These are phyloP conservation scores for Plasmodium relictum DNA, from an alignment of 169 alveolate genomes.

Conservation along the genomic window DNA sequence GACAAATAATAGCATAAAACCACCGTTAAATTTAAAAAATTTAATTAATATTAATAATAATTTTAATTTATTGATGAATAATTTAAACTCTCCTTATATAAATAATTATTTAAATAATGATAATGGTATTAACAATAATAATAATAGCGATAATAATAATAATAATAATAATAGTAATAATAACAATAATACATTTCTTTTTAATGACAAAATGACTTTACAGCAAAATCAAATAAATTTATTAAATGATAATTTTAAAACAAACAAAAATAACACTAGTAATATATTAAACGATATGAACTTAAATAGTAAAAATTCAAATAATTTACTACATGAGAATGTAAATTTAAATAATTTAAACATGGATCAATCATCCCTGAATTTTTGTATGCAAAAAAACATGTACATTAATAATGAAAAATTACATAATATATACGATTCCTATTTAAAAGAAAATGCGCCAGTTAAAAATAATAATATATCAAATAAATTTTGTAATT, in stretches of 20 bases:
- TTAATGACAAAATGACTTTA: background rate
- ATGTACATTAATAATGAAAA: background rate
- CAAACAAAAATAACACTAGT: background rate
- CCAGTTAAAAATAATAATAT: background rate
- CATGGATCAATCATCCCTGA: background rate
- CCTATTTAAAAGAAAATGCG: constrained; percentile 1
- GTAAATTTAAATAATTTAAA: background rate
- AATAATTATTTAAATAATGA: background rate
- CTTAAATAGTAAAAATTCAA: background rate
- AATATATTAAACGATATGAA: background rate
- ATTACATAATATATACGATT: constrained; percentile 8
- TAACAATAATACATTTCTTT: background rate
- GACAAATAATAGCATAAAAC: constrained; percentile 7
- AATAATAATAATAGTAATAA: background rate
- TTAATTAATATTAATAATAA: constrained; percentile 47
- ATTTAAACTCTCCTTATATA: constrained; percentile 4
- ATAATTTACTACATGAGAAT: background rate
- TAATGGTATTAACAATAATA: background rate
- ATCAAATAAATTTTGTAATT: background rate
- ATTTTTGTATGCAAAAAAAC: background rate
- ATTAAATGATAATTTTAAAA: background rate
- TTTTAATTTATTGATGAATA: constrained; percentile 49
- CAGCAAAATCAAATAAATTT: background rate
- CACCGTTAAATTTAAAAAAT: constrained; percentile 40
- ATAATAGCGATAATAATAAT: background rate